Conservation (phyloP, 2,329 filamentous ascomycete species). For the Ascochyta rabiei region DNA sequence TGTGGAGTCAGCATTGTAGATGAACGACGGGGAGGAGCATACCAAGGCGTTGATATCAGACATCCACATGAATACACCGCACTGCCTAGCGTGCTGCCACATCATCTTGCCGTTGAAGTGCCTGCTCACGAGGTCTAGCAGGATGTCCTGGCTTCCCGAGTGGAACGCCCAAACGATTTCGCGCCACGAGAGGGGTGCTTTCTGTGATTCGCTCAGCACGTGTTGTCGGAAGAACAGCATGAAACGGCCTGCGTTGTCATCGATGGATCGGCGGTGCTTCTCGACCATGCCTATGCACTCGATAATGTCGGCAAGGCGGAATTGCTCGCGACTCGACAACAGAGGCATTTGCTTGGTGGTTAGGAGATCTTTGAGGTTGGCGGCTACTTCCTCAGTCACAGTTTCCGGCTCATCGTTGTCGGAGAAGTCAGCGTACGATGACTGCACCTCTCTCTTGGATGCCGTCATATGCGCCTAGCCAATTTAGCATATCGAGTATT, state of each 20-base stretch:
- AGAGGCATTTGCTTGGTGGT: slow-evolving; percentile 76
- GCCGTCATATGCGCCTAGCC: slow-evolving; percentile 46
- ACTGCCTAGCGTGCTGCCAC: slow-evolving; percentile 85
- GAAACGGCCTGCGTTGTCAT: slow-evolving; percentile 87
- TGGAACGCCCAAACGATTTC: slow-evolving; percentile 89
- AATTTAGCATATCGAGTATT: slow-evolving; percentile 7
- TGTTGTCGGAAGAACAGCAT: slow-evolving; percentile 87
- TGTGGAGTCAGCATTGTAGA: background rate
- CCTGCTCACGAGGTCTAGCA: slow-evolving; percentile 79
- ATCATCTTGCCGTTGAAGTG: slow-evolving; percentile 80
- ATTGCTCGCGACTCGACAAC: slow-evolving; percentile 83
- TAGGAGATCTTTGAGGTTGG: slow-evolving; percentile 76
- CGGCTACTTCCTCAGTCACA: slow-evolving; percentile 74
- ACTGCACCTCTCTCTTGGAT: slow-evolving; percentile 56
- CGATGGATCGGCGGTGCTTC: slow-evolving; percentile 84
- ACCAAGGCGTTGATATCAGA: slow-evolving; percentile 77
- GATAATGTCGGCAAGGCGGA: slow-evolving; percentile 80
- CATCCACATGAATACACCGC: slow-evolving; percentile 95
- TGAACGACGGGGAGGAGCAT: slow-evolving; percentile 41
- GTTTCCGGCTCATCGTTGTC: slow-evolving; percentile 64
- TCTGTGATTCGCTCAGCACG: slow-evolving; percentile 67
- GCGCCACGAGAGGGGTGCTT: slow-evolving; percentile 70
- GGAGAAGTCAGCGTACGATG: slow-evolving; percentile 59
- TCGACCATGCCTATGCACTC: slow-evolving; percentile 86
- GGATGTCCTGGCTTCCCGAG: slow-evolving; percentile 84